phyloP scores from a whole-genome alignment of 106 monocot genomes.

The Ottelia alismoides region DNA sequence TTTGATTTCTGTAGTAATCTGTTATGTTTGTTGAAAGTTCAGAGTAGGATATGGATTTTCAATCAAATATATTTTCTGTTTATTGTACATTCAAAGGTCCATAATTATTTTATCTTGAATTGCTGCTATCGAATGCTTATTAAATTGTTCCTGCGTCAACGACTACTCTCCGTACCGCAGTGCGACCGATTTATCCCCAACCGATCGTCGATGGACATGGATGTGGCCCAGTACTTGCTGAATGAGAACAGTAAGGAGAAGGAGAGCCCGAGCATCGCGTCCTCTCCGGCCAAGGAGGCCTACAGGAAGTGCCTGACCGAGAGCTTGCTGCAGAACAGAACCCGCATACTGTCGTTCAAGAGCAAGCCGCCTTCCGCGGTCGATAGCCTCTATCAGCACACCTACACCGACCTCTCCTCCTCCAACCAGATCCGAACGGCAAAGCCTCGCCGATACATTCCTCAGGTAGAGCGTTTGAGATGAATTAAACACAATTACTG shows the following conservation, averaged over 20 bases:
- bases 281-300: constrained; percentile 10
- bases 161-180: no score
- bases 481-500: no score
- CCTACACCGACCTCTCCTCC: background rate
- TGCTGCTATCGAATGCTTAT: no score
- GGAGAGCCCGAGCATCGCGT: background rate
- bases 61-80: no score
- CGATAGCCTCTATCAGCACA: background rate
- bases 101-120: no score
- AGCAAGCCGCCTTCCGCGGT: constrained; percentile 4
- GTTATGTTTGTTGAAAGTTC: no score
- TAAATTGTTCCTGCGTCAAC: no score
- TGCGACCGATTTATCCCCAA: constrained; percentile 7
- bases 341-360: constrained; percentile 11
- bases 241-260: constrained; percentile 5
- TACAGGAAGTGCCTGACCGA: constrained; percentile 2
- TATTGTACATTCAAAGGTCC: no score
- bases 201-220: constrained; percentile 9
- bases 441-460: background rate
- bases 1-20: no score
- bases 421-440: background rate
- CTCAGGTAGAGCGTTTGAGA: background rate
- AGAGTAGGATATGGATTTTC: no score
- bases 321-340: constrained; percentile 3
- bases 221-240: constrained; percentile 2